Conservation (phyloP, 1,284 basidiomycete species). For the Somion occarium region DNA sequence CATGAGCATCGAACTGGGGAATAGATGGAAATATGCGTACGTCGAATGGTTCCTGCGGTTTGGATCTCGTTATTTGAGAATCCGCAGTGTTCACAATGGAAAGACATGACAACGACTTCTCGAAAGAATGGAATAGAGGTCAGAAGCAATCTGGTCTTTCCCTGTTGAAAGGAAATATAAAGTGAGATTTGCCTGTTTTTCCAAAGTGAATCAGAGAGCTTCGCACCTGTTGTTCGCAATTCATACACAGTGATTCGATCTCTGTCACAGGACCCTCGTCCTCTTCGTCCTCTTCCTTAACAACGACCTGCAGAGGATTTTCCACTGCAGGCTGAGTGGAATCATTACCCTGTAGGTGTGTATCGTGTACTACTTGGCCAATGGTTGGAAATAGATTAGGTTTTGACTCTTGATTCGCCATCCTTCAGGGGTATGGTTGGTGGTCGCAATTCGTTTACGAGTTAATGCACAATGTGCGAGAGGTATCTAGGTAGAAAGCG, state of each 20-base stretch:
- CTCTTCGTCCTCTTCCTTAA: slow-evolving; percentile 36
- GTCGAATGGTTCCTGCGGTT: slow-evolving; percentile 83
- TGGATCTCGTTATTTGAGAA: slow-evolving; percentile 93
- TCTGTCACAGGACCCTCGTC: slow-evolving; percentile 70
- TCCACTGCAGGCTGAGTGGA: slow-evolving; percentile 19
- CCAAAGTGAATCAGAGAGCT: slow-evolving; percentile 4
- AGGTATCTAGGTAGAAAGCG: not conserved
- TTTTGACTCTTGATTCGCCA: not conserved
- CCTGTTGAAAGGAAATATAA: slow-evolving; percentile 44
- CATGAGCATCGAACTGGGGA: not conserved
- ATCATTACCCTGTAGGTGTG: slow-evolving; percentile 28
- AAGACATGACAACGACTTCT: slow-evolving; percentile 95
- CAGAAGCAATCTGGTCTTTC: slow-evolving; percentile 86
- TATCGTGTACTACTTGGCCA: slow-evolving; percentile 38
- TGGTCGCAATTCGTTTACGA: too few relatives aligned
- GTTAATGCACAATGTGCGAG: too few relatives aligned
- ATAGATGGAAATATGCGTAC: slow-evolving; percentile 40
- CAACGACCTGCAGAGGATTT: slow-evolving; percentile 20
- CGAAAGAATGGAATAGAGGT: slow-evolving; percentile 96
- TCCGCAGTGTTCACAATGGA: slow-evolving; percentile 93
- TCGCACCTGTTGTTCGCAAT: slow-evolving; percentile 82
- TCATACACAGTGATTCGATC: slow-evolving; percentile 93
- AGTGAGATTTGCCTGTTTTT: slow-evolving; percentile 1
- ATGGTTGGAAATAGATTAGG: slow-evolving; percentile 42
- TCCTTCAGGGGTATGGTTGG: not conserved